These are phyloP conservation scores for Leccinum obscurum DNA, from an alignment of 768 basidiomycete species.

Conservation along the genomic window DNA sequence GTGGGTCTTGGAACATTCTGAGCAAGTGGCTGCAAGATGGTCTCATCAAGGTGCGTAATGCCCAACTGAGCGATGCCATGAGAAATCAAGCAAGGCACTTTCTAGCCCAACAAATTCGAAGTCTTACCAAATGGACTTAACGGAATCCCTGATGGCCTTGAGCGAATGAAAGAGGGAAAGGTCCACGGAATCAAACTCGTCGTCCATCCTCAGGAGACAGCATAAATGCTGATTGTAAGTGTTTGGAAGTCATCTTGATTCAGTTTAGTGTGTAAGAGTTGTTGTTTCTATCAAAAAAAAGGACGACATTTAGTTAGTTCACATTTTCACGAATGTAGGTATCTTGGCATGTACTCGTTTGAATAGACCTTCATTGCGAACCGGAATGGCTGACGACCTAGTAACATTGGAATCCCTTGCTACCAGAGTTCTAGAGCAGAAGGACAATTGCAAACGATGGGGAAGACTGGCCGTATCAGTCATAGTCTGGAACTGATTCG, in stretches of 20 bases:
- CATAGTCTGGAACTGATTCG: slow-evolving; percentile 6
- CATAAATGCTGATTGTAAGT: slow-evolving; percentile 6
- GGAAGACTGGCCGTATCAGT: background rate
- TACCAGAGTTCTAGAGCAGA: background rate
- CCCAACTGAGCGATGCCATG: background rate
- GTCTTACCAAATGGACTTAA: slow-evolving; percentile 42
- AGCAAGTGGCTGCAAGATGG: slow-evolving; percentile 28
- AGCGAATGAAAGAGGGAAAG: slow-evolving; percentile 35
- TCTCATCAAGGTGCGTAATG: slow-evolving; percentile 23
- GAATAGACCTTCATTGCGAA: background rate
- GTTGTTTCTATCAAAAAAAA: background rate
- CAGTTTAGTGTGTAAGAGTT: slow-evolving; percentile 20
- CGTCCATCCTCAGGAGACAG: slow-evolving; percentile 40
- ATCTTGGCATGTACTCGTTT: slow-evolving; percentile 5
- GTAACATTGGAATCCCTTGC: background rate
- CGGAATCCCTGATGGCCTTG: slow-evolving; percentile 38
- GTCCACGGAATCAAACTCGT: slow-evolving; percentile 49
- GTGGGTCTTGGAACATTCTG: slow-evolving; percentile 21
- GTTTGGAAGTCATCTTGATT: background rate
- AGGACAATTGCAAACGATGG: background rate
- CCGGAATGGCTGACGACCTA: background rate
- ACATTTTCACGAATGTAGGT: background rate
- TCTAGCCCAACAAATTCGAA: slow-evolving; percentile 42
- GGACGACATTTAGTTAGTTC: background rate
- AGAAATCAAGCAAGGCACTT: slow-evolving; percentile 1